phyloP scores from a whole-genome alignment of 1,284 basidiomycete genomes.

The Leccinum ponderosum region DNA sequence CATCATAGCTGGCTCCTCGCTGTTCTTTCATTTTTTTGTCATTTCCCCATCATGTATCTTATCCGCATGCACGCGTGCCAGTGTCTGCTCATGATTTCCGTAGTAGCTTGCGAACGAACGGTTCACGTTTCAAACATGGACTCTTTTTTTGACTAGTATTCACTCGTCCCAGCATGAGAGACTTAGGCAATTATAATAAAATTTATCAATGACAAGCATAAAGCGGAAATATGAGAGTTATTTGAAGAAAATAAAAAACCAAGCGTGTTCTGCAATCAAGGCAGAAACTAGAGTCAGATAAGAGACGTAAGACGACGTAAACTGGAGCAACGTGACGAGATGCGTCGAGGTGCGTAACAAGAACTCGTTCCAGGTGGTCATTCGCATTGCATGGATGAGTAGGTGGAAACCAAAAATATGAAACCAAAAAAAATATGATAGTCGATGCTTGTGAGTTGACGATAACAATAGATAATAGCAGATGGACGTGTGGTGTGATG shows the following conservation, averaged over 20 bases:
- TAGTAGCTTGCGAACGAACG: neutral
- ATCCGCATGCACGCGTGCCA: neutral
- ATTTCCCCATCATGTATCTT: neutral
- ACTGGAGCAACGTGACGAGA: constrained; percentile 14
- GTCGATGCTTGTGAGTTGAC: constrained; percentile 12
- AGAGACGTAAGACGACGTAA: constrained; percentile 18
- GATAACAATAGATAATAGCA: constrained; percentile 37
- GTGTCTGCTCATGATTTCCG: neutral
- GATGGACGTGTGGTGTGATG: constrained; percentile 15
- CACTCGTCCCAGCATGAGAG: neutral
- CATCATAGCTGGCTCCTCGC: constrained; percentile 13
- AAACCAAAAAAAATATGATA: constrained; percentile 1
- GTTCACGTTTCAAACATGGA: neutral
- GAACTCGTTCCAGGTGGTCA: constrained; percentile 19
- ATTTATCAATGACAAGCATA: constrained; percentile 7
- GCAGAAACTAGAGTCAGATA: neutral
- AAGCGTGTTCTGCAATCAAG: constrained; percentile 2
- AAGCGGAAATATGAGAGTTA: neutral
- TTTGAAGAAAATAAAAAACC: neutral
- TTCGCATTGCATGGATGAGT: neutral
- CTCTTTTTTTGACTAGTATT: neutral
- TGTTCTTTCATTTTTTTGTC: neutral
- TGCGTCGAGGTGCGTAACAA: constrained; percentile 9
- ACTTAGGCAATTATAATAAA: constrained; percentile 13
- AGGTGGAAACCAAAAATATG: neutral